Conservation (phyloP, 306 rosid species). For the Vigna trinervia region DNA sequence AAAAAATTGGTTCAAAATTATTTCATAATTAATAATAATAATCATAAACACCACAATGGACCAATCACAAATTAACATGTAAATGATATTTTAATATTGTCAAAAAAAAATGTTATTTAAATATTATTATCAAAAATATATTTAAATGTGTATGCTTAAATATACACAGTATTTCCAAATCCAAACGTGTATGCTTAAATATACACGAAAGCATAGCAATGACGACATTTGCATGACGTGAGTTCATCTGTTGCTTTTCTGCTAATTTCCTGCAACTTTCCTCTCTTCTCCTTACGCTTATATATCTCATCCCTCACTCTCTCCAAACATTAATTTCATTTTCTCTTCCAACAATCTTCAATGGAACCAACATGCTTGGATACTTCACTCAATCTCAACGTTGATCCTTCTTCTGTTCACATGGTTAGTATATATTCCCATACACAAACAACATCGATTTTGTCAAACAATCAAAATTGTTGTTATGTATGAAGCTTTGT, state of each 20-base stretch:
- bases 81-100: no score
- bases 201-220: not conserved
- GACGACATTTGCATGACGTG: constrained; percentile 43
- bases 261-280: constrained; percentile 58
- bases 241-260: not conserved
- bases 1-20: no score
- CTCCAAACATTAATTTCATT: constrained; percentile 12
- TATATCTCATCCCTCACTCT: constrained; percentile 9
- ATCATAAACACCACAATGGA: no score
- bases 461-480: no score
- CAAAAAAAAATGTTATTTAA: no score
- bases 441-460: not conserved
- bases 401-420: constrained; percentile 49
- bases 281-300: not conserved
- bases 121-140: no score
- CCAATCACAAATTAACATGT: no score
- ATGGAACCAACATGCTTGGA: constrained; percentile 50
- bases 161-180: no score
- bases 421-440: constrained; percentile 33
- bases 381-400: constrained; percentile 69
- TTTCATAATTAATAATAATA: no score
- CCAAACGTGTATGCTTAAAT: not conserved
- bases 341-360: constrained; percentile 21
- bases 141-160: no score
- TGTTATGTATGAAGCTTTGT: no score